Evolutionary conservation across 202 grass and related monocot genomes (phyloP).

Genomic region (Saccharum hybrid): DNA sequence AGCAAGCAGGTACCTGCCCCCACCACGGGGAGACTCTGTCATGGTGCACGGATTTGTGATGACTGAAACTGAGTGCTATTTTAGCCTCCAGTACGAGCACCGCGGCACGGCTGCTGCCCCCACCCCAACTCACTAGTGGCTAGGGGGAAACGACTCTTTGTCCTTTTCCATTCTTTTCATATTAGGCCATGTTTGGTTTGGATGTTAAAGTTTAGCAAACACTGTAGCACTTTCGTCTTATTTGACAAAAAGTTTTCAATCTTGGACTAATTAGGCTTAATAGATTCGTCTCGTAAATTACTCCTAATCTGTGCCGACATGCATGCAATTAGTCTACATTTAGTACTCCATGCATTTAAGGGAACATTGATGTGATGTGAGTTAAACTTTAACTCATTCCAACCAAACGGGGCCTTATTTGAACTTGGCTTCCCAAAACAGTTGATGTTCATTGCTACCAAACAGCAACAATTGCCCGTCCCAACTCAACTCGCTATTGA

Average conservation of each 20-base stretch:
- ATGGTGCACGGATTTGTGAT: neutral
- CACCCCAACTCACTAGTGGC: neutral
- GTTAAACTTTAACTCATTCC: no score
- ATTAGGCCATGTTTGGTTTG: no score
- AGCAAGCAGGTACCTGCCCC: constrained; percentile 17
- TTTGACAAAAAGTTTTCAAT: no score
- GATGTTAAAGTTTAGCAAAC: no score
- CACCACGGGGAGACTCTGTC: neutral
- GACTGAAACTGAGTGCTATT: neutral
- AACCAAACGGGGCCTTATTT: no score
- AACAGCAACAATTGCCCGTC: neutral
- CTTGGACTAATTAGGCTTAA: no score
- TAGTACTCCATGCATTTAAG: no score
- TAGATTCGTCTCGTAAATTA: no score
- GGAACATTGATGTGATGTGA: no score
- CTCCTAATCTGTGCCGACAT: no score
- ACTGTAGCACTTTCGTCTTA: no score
- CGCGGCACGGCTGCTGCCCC: neutral
- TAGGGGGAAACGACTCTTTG: neutral
- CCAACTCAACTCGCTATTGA: neutral
- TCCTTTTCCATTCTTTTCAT: neutral
- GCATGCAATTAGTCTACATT: no score
- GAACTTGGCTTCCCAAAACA: neutral
- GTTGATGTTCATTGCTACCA: neutral
- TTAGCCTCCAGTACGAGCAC: neutral